These are phyloP conservation scores for Eimeria tenella DNA, from an alignment of 169 alveolate species.

Conservation along the genomic window DNA sequence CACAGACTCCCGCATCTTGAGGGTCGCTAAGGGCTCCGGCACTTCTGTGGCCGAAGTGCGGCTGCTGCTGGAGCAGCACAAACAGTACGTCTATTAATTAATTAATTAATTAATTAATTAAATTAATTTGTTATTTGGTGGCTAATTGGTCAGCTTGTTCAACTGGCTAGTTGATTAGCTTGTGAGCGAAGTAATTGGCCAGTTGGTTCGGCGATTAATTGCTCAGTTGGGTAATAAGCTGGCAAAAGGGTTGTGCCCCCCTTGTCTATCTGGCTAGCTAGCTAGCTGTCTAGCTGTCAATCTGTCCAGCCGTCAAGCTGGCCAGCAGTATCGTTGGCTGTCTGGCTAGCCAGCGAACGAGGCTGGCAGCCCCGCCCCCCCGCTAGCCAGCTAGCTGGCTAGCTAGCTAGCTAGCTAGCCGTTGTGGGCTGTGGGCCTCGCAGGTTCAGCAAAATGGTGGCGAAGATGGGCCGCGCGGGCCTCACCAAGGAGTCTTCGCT, in stretches of 20 bases:
- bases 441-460: constrained; percentile 96
- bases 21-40: constrained; percentile 98
- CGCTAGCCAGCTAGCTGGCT: too few species aligned
- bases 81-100: constrained; percentile 82
- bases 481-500: constrained; percentile 92
- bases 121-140: neutral
- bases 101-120: too few species aligned
- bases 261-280: too few species aligned
- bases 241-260: too few species aligned
- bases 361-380: too few species aligned
- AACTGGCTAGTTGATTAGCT: neutral
- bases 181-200: neutral
- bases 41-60: constrained; percentile 92
- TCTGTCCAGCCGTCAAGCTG: too few species aligned
- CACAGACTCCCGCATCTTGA: constrained; percentile 90
- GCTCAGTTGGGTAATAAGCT: neutral
- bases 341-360: too few species aligned
- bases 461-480: constrained; percentile 97
- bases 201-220: neutral
- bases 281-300: too few species aligned
- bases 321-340: too few species aligned
- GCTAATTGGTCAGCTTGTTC: neutral
- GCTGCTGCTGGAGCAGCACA: constrained; percentile 96
- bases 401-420: neutral
- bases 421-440: neutral